Base-by-base conservation (phyloP, 139 green algal genomes). In the Picochlorum sp. region DNA sequence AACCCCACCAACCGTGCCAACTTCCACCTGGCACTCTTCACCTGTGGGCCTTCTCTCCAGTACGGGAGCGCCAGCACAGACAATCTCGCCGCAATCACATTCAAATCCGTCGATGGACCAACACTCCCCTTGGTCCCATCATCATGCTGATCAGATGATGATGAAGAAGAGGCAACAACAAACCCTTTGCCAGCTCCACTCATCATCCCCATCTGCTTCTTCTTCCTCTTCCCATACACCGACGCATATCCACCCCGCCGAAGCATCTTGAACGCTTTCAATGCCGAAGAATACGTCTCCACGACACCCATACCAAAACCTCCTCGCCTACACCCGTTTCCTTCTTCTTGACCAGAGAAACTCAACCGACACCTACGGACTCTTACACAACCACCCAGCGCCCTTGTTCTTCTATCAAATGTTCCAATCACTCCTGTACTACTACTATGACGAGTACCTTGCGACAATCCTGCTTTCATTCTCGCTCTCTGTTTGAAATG, bases 1-100 rank as follows among this genome's bases (percentile, higher is more conserved):
- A 98, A 78, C 6, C 69, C 85, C 24, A 97, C 77, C 30, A 98
- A 91, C 15, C 77, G 85, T 7, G 79, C 91, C 28, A 97, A 80
- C 38, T 77, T 76, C 81, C 81, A 88, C 13, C 82, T 72, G 2
- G 83, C 85, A 16, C 70, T 41, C 3, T 45, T 54, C 4, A 45
- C 67, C 18, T 79, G 75, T 47, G 86, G 79, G 10, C 67, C 24
- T 49, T 91, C 85, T 30, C 18, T 63, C 83, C 83, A 97, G 68
- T 94, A 97, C 0, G 90, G 90, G 60, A 88, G 28, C 1, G 74
- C 76, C 18, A 96, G 65, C 72, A 75, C 82, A 26, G 67, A 31
- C 1, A 95, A 73, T 1, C 87, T 77, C 4, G 44, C 57, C 44
- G 69, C 76, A 18, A 95, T 91, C 51, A 95, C 78, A 0, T 52